Base-by-base conservation (phyloP, 2,329 filamentous ascomycete species). In the Trichoderma polysporum region DNA sequence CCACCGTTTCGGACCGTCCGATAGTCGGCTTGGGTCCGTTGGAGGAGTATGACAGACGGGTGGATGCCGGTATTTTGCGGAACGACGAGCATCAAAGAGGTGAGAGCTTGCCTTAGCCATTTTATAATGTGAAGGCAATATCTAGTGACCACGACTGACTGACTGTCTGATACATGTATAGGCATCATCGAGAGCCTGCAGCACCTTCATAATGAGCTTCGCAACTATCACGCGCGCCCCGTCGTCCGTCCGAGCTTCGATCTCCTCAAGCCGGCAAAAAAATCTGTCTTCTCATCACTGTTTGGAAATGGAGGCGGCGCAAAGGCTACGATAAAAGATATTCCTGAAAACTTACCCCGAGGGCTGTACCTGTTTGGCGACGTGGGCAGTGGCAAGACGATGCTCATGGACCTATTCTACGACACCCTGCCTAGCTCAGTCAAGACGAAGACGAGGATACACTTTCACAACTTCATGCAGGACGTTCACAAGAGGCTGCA, bases 401-500 rank as follows among this genome's bases (percentile, higher is more conserved):
- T 99, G 95, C 84, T 99, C 76, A 99, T 99, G 95, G 94, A 99
- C 76, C 83, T 99, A 58, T 97, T 98, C 79, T 97, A 94, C 81
- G 94, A 98, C 70, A 97, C 94, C 0, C 82, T 98, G 25, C 95
- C 95, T 0, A 77, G 82, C 17, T 90, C 90, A 68, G 93, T 98
- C 70, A 86, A 84, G 66, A 88, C 88, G 35, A 97, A 97, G 82
- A 96, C 90, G 54, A 86, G 95, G 56, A 97, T 99, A 74, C 95
- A 99, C 82, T 99, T 99, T 80, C 93, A 98, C 83, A 97, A 97
- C 78, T 99, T 99, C 83, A 99, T 99, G 95, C 95, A 98, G 79
- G 92, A 97, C 78, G 91, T 98, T 57, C 95, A 99, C 81, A 93
- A 90, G 78, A 86, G 94, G 68, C 82, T 98, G 73, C 95, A 98